These are phyloP conservation scores for Saccharomycopsis oosterbeekiorum DNA, from an alignment of 805 yeast species.

Conservation along the genomic window DNA sequence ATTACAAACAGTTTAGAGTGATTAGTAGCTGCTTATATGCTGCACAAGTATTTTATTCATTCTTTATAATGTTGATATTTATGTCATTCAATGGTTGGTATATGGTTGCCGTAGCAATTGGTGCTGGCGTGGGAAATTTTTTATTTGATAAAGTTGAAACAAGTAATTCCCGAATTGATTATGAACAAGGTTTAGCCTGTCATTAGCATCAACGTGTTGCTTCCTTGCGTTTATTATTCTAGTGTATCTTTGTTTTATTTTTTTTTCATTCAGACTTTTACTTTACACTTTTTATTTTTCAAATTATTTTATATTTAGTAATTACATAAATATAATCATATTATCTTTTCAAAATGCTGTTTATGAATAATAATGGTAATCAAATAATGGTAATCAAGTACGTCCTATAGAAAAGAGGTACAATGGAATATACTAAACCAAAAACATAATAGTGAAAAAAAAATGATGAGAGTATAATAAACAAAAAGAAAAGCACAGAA, in stretches of 20 bases:
- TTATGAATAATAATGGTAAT: too few species aligned
- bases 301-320: too few species aligned
- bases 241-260: too few species aligned
- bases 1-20: neutral
- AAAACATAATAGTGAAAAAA: neutral
- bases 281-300: neutral
- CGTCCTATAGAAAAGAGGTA: neutral
- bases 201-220: neutral
- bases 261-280: too few species aligned
- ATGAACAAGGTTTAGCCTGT: neutral
- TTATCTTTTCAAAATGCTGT: too few species aligned
- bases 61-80: slow-evolving; percentile 67
- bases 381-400: too few species aligned
- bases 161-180: neutral
- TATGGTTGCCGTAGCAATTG: slow-evolving; percentile 61
- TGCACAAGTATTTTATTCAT: slow-evolving; percentile 57
- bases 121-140: slow-evolving; percentile 63
- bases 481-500: neutral
- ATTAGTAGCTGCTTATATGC: slow-evolving; percentile 35
- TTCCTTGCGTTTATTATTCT: neutral
- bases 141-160: slow-evolving; percentile 36
- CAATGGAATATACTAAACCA: neutral
- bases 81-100: slow-evolving; percentile 87
- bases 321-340: too few species aligned
- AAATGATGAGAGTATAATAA: neutral